These are phyloP conservation scores for Aspergillus pseudonomiae DNA, from an alignment of 2,329 filamentous ascomycete species.

Conservation along the genomic window DNA sequence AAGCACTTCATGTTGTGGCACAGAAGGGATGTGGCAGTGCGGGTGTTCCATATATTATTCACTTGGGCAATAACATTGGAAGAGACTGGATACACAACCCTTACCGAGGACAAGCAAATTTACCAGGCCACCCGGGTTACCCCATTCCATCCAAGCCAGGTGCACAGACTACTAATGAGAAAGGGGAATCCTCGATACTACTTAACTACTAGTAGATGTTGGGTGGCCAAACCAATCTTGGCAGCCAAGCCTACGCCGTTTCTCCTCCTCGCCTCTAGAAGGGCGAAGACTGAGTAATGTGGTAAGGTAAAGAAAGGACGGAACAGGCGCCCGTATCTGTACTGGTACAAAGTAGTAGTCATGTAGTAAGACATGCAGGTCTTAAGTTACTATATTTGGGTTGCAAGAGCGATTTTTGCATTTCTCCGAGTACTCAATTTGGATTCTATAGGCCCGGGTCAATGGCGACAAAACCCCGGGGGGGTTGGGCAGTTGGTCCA, in stretches of 20 bases:
- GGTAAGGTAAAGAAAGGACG: conserved; percentile 2
- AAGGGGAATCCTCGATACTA: neutral
- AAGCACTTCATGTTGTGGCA: neutral
- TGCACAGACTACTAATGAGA: neutral
- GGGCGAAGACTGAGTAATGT: neutral
- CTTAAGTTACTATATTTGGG: conserved; percentile 26
- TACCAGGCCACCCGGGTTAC: neutral
- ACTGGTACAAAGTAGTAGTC: conserved; percentile 9
- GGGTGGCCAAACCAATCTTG: conserved; percentile 8
- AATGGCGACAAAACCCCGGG: neutral
- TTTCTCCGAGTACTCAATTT: neutral
- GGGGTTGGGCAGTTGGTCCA: neutral
- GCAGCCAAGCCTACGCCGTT: conserved; percentile 5
- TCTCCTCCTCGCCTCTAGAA: conserved; percentile 1
- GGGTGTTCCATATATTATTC: neutral
- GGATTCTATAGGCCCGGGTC: neutral
- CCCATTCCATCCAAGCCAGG: neutral
- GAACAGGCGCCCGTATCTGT: neutral
- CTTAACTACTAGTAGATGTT: neutral
- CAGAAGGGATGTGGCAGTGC: conserved; percentile 4
- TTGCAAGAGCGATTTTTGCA: neutral
- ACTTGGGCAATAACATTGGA: neutral
- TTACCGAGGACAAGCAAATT: neutral
- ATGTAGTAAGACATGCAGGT: conserved; percentile 24
- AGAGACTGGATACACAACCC: neutral